Conservation (phyloP, 331 rosid genomes). For the Pyracantha coccinea region DNA sequence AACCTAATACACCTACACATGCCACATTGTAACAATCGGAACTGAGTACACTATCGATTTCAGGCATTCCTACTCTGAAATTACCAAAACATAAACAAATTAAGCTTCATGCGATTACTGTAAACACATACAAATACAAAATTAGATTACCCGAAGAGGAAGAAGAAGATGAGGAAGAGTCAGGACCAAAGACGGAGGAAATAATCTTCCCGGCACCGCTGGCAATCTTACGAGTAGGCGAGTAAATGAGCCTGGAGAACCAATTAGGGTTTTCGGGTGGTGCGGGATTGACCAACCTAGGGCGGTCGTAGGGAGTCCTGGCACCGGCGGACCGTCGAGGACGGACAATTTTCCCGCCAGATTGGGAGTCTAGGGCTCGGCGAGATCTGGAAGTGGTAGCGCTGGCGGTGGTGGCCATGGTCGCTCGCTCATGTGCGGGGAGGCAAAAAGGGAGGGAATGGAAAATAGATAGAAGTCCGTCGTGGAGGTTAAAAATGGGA, state of each 20-base stretch:
- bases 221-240: slow-evolving; percentile 66
- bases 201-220: slow-evolving; percentile 68
- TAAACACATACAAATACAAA: background rate
- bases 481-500: background rate
- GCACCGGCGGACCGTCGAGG: slow-evolving; percentile 33
- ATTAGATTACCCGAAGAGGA: slow-evolving; percentile 30
- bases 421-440: background rate
- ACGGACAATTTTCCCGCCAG: slow-evolving; percentile 78
- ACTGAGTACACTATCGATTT: background rate
- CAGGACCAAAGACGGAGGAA: slow-evolving; percentile 52
- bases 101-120: background rate
- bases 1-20: background rate
- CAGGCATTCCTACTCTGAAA: background rate
- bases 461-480: background rate
- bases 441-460: background rate
- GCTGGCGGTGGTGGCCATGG: slow-evolving; percentile 26
- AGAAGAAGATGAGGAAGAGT: slow-evolving; percentile 37
- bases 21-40: background rate
- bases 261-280: slow-evolving; percentile 53
- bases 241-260: slow-evolving; percentile 60
- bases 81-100: background rate
- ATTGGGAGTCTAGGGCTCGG: slow-evolving; percentile 39
- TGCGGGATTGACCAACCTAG: slow-evolving; percentile 17
- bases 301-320: slow-evolving; percentile 74
- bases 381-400: slow-evolving; percentile 10